Evolutionary conservation across 192 early-diverging fungal genomes (phyloP).

Genomic region (Entophlyctis luteolus): DNA sequence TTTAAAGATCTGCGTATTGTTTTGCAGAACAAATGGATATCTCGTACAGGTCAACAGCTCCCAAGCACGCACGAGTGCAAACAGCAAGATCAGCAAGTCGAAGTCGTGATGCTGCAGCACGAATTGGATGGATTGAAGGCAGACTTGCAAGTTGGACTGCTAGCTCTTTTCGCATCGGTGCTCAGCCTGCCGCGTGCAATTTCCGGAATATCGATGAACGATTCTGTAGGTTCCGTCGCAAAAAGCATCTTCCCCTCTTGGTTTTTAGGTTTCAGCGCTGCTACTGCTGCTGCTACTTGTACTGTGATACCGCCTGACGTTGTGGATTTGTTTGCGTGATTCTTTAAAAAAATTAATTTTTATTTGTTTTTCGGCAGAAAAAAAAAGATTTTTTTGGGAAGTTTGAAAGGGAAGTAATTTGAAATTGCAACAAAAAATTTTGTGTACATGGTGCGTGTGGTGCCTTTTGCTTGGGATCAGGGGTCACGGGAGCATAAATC

Average conservation of each 20-base stretch:
- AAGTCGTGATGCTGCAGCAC: neutral
- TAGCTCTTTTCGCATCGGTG: neutral
- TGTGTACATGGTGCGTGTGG: no score
- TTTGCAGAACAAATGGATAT: neutral
- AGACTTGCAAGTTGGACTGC: neutral
- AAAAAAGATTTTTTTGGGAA: neutral
- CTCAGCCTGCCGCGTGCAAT: neutral
- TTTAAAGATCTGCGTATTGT: neutral
- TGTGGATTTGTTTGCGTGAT: conserved; percentile 2
- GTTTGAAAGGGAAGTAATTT: neutral
- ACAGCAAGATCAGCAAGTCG: neutral
- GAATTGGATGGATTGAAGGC: conserved; percentile 4
- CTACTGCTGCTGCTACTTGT: neutral
- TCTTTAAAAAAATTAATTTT: conserved; percentile 2
- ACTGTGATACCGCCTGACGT: neutral
- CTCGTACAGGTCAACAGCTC: no score
- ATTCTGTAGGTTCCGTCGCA: no score
- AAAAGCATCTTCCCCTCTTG: neutral
- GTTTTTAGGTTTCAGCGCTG: no score
- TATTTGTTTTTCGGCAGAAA: neutral
- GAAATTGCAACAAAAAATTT: no score
- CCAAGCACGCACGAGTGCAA: no score
- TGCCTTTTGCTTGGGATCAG: no score
- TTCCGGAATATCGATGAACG: neutral
- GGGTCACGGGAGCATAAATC: conserved; percentile 51